Evolutionary conservation across 331 rosid species (phyloP).

Genomic region (Dryas integrifolia): DNA sequence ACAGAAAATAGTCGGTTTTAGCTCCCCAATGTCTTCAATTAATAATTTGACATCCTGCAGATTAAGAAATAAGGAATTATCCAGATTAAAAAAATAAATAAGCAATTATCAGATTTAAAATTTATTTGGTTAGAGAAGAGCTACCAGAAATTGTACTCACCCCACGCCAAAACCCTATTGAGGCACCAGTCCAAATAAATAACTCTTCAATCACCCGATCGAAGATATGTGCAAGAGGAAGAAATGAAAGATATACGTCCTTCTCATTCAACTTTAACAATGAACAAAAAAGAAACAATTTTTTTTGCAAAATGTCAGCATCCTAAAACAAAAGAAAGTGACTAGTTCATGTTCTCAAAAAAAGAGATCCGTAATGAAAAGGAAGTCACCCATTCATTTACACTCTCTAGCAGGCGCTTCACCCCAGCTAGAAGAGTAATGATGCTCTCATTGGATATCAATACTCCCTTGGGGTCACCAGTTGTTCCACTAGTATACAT

Average conservation of each 20-base stretch:
- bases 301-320: constrained; percentile 23
- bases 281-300: constrained; percentile 15
- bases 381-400: constrained; percentile 58
- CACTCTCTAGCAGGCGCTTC: constrained; percentile 59
- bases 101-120: constrained; percentile 18
- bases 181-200: constrained; percentile 85
- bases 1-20: constrained; percentile 88
- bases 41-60: constrained; percentile 89
- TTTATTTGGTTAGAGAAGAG: constrained; percentile 19
- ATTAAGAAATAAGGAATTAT: constrained; percentile 21
- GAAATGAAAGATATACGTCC: constrained; percentile 86
- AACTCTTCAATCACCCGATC: constrained; percentile 93
- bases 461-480: constrained; percentile 96
- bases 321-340: neutral
- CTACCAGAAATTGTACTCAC: constrained; percentile 43
- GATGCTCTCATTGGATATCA: constrained; percentile 86
- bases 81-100: constrained; percentile 5
- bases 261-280: constrained; percentile 48
- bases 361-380: constrained; percentile 24
- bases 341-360: constrained; percentile 17
- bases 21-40: constrained; percentile 78
- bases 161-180: constrained; percentile 99
- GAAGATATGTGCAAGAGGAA: constrained; percentile 94
- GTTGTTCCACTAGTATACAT: constrained; percentile 99
- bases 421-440: constrained; percentile 80